phyloP scores from a whole-genome alignment of 2,329 filamentous ascomycete genomes.

The Aspergillus sp. region DNA sequence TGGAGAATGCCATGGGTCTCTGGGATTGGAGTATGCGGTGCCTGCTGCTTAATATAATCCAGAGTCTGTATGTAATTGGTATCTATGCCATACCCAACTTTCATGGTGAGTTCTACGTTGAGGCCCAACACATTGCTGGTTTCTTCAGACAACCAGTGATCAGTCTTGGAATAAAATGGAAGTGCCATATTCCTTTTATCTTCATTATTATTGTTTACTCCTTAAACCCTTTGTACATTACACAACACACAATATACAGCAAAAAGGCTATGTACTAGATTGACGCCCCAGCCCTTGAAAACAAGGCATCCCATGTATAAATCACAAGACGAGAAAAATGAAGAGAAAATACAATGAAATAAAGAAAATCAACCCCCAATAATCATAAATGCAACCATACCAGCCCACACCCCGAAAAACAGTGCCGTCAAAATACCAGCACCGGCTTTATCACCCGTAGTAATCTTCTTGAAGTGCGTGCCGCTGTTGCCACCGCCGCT shows the following conservation, averaged over 20 bases:
- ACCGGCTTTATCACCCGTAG: conserved; percentile 30
- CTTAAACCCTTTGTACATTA: no score
- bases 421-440: conserved; percentile 31
- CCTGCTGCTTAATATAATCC: conserved; percentile 9
- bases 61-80: conserved; percentile 7
- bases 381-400: conserved; percentile 25
- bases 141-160: no score
- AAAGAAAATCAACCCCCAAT: conserved; percentile 12
- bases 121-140: conserved; percentile 1
- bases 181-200: no score
- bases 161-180: no score
- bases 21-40: conserved; percentile 4
- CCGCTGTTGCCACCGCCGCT: conserved; percentile 13
- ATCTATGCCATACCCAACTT: conserved; percentile 4
- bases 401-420: conserved; percentile 21
- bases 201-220: no score
- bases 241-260: no score
- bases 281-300: no score
- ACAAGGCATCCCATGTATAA: background rate
- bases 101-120: conserved; percentile 3
- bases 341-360: background rate
- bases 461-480: conserved; percentile 9
- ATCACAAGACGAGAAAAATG: background rate
- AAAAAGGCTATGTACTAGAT: no score
- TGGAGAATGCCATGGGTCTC: conserved; percentile 9